Conservation (phyloP, 2,329 filamentous ascomycete species). For the Paracamarosporium sp. region DNA sequence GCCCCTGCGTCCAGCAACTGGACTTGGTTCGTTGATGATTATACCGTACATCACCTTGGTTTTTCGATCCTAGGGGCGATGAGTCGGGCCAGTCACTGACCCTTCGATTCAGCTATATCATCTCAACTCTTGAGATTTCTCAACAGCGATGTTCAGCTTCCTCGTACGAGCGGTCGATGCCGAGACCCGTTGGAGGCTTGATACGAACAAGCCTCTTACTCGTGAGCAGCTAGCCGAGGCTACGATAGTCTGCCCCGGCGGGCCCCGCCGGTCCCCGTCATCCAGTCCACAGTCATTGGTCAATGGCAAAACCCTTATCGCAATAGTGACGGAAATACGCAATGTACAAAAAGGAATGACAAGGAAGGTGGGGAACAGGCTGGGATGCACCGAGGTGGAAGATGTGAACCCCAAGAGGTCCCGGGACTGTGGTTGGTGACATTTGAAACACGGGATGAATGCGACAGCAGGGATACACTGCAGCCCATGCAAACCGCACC, state of each 20-base stretch:
- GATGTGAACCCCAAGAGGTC: neutral
- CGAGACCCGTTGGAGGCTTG: neutral
- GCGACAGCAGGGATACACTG: neutral
- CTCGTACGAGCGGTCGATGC: neutral
- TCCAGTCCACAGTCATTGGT: neutral
- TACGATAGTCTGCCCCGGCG: neutral
- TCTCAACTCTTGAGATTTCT: no score
- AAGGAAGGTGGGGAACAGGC: neutral
- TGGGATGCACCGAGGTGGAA: neutral
- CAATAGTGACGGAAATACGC: neutral
- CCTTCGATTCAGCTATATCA: no score
- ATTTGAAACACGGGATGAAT: neutral
- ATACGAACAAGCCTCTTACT: neutral
- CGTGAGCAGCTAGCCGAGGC: neutral
- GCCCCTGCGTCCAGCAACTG: no score
- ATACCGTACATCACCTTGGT: no score
- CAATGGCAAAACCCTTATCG: neutral
- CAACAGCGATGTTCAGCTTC: no score
- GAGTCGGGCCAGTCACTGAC: no score
- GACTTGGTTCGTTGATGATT: no score
- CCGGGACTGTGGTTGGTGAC: neutral
- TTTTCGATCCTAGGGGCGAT: no score
- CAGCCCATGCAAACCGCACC: neutral
- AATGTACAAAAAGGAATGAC: neutral
- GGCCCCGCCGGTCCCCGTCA: neutral